Percentiles rank a stretch among this genome's conserved stretches.
These are phyloP conservation scores for Paraphoma chrysanthemicola DNA, from an alignment of 2,329 filamentous ascomycete species.

Conservation along the genomic window DNA sequence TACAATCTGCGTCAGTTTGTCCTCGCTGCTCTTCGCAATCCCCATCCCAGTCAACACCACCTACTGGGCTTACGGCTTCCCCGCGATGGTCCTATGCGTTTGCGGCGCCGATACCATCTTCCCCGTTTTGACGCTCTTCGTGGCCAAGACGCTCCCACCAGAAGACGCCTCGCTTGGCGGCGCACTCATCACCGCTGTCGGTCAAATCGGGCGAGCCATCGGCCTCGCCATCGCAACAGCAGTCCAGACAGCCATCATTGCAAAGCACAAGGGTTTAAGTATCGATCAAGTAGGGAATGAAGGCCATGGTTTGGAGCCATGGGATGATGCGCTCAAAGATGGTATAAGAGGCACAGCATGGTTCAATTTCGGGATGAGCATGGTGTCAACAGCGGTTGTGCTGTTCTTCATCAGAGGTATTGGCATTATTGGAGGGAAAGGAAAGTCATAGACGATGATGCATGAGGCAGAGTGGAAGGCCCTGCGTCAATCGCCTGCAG, in stretches of 20 bases:
- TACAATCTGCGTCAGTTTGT: slow-evolving; percentile 61
- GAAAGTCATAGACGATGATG: slow-evolving; percentile 1
- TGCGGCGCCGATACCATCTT: slow-evolving; percentile 72
- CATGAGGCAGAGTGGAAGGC: background rate
- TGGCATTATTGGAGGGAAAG: slow-evolving; percentile 22
- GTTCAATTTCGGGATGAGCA: slow-evolving; percentile 49
- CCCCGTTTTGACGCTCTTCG: slow-evolving; percentile 71
- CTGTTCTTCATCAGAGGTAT: slow-evolving; percentile 32
- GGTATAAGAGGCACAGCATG: slow-evolving; percentile 50
- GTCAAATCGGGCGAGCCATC: slow-evolving; percentile 70
- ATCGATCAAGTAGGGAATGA: slow-evolving; percentile 37
- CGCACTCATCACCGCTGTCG: slow-evolving; percentile 71
- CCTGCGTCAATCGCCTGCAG: background rate
- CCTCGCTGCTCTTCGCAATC: slow-evolving; percentile 68
- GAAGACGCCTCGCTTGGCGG: slow-evolving; percentile 73
- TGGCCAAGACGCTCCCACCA: slow-evolving; percentile 65
- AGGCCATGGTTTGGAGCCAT: slow-evolving; percentile 21
- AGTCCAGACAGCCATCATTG: slow-evolving; percentile 65
- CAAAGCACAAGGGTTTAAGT: slow-evolving; percentile 28
- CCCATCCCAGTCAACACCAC: slow-evolving; percentile 66
- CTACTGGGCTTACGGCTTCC: slow-evolving; percentile 73
- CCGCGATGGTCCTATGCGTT: slow-evolving; percentile 70
- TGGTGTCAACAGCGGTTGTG: slow-evolving; percentile 43
- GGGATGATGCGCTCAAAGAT: slow-evolving; percentile 42
- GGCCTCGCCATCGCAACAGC: slow-evolving; percentile 70